Conservation (phyloP, 2,329 filamentous ascomycete genomes). For the Aspergillus nomiae region DNA sequence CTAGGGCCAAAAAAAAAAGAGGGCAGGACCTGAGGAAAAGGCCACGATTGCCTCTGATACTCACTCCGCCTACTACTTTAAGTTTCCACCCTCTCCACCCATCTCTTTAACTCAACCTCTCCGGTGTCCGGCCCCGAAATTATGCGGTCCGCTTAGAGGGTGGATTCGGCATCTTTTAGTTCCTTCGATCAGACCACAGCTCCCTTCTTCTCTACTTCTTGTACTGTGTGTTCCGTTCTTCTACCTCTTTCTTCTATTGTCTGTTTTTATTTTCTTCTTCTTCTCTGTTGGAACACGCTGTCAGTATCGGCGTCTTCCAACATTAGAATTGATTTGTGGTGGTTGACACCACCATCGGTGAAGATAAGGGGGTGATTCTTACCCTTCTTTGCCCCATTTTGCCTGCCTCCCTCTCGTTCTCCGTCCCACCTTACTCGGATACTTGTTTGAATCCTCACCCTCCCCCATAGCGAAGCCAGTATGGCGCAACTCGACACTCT, state of each 20-base stretch:
- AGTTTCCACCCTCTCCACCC: constrained; percentile 4
- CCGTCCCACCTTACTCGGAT: constrained; percentile 5
- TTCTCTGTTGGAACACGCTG: neutral
- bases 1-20: neutral
- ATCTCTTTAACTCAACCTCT: constrained; percentile 2
- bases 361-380: neutral
- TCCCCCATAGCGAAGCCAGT: constrained; percentile 13
- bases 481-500: constrained; percentile 98
- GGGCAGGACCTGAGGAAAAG: constrained; percentile 5
- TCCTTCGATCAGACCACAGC: constrained; percentile 22
- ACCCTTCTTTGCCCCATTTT: neutral
- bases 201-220: constrained; percentile 11
- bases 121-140: constrained; percentile 16
- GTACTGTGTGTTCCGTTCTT: constrained; percentile 11
- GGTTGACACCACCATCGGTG: neutral
- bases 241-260: constrained; percentile 3
- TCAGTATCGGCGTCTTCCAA: neutral
- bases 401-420: constrained; percentile 8
- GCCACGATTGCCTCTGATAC: constrained; percentile 14
- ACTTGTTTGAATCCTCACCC: neutral
- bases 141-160: constrained; percentile 21
- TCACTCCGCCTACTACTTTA: constrained; percentile 4
- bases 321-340: neutral
- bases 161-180: constrained; percentile 16
- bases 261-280: constrained; percentile 9